These are phyloP conservation scores for Gossypium trilobum DNA, from an alignment of 441 rosid genomes.

Conservation along the genomic window DNA sequence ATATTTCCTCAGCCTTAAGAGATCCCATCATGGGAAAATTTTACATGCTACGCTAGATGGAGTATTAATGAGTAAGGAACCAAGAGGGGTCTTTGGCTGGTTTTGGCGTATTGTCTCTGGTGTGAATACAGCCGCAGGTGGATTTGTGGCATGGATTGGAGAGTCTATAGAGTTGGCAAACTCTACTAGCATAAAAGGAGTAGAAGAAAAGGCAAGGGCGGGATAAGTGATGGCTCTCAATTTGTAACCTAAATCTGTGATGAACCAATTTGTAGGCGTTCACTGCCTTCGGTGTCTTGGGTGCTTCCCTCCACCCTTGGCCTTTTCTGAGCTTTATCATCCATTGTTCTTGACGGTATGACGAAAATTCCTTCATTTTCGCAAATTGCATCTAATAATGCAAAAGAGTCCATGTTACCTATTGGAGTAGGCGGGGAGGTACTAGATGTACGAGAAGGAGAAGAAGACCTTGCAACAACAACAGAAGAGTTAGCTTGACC, in stretches of 20 bases:
- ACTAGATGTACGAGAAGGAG: not conserved
- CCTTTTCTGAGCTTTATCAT: not conserved
- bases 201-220: not conserved
- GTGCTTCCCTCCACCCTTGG: not conserved
- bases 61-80: not conserved
- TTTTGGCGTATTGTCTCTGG: no score
- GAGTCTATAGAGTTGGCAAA: not conserved
- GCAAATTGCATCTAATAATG: not conserved
- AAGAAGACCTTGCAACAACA: not conserved
- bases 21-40: not conserved
- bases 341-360: not conserved
- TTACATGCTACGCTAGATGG: not conserved
- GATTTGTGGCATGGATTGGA: not conserved
- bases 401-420: not conserved
- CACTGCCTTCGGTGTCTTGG: not conserved
- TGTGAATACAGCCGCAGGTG: no score
- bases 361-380: not conserved
- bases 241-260: not conserved
- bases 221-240: not conserved
- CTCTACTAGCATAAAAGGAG: not conserved
- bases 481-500: not conserved
- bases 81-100: not conserved
- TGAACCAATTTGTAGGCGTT: not conserved
- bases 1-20: no score
- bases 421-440: not conserved